Base-by-base conservation (phyloP, 148 eudicot genomes). In the Salicornia ramosissima region DNA sequence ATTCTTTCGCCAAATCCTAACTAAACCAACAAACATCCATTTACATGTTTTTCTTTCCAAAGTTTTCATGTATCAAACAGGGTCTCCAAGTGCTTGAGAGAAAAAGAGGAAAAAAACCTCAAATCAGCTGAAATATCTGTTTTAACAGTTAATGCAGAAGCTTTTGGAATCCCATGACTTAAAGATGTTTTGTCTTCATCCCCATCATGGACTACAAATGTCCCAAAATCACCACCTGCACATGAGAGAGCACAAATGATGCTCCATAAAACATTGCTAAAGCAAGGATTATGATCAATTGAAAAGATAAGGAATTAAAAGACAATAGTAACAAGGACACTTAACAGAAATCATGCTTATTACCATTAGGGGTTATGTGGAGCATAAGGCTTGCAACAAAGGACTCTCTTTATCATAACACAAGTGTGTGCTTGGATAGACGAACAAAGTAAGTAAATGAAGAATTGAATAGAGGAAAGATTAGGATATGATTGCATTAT, bases 171-270 rank as follows among this genome's bases (percentile, higher is more conserved):
- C 16, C 74, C 71, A 42, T 73, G 65, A 59, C 77, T 80, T 68
- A 78, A 76, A 62, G 80, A 75, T 34, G 84, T 70, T 70, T 81
- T 77, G 65, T 80, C 85, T 16, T 84, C 96, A 69, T 64, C 83
- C 77, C 82, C 86, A 80, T 84, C 86, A 71, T 82, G 96, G 66
- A 95, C 87, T 60, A 95, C 80, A 47, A 95, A 74, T 63, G 97
- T 95, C 70, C 97, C 99, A 81, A 81, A 95, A 69, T 89, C 87
- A 82, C 87, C 87, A 82, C 87, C 98, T 94, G 85, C 53, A 72
- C 24, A 81, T 10, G 55, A 6, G 69, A 71, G 59, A 72, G 18
- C 58, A 31, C 51, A 55, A 30, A 56, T 45, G 11, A 12, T 7
- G 36, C 40, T 10, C 11, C 19, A 39, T 26, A n/a, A 33, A 61